These are phyloP conservation scores for Metroxylon sagu DNA, from an alignment of 176 grass and related monocot genomes.

Conservation along the genomic window DNA sequence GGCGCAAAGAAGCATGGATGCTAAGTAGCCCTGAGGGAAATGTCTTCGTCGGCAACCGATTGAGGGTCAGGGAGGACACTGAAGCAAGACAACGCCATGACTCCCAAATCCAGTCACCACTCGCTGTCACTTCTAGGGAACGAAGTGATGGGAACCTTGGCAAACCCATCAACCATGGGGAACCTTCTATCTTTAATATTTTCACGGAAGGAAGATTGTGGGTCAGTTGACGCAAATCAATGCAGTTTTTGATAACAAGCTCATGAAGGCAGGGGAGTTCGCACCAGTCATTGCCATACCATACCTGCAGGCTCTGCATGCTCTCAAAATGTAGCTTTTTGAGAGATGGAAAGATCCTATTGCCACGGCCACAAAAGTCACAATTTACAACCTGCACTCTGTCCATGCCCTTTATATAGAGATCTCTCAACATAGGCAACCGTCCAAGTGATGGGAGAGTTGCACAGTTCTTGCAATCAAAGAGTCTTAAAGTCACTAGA, in stretches of 20 bases:
- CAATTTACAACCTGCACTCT: conserved; percentile 5
- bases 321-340: conserved; percentile 36
- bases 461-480: conserved; percentile 7
- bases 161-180: neutral
- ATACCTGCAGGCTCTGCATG: conserved; percentile 2
- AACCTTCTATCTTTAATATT: conserved; percentile 21
- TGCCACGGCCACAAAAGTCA: conserved; percentile 4
- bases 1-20: conserved; percentile 6
- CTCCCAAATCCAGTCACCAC: conserved; percentile 32
- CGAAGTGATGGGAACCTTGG: conserved; percentile 22
- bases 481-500: conserved; percentile 3
- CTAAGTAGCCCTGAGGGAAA: conserved; percentile 3
- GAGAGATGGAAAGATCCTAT: conserved; percentile 14
- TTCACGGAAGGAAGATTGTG: conserved; percentile 33
- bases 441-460: conserved; percentile 19
- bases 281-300: conserved; percentile 13
- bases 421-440: conserved; percentile 15
- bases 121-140: conserved; percentile 3
- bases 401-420: conserved; percentile 25
- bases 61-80: conserved; percentile 23
- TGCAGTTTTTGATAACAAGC: conserved; percentile 34
- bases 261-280: conserved; percentile 15
- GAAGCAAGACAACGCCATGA: conserved; percentile 18
- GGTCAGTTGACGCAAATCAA: conserved; percentile 11
- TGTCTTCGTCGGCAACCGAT: neutral